Evolutionary conservation across 768 basidiomycete species (phyloP), one percentile per base, ranked within the genome.

Genomic region (Austroboletus eburneus): DNA sequence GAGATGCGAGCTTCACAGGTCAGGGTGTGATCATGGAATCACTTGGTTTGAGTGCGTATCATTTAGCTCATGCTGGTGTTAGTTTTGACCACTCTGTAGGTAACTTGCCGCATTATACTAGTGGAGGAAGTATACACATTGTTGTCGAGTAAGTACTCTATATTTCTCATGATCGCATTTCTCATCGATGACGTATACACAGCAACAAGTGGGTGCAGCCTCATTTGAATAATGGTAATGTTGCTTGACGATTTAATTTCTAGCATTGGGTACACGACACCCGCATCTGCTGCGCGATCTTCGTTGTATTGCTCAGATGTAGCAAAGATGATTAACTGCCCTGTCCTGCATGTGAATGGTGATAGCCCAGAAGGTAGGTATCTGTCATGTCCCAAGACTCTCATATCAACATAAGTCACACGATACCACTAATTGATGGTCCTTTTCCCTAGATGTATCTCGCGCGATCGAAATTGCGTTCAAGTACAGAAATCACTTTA

Each of bases 211-310:
- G 50, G 39, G 71, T 32, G 6, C 36, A 18, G 16, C 16, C 9
- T 25, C 46, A 18, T 22, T 40, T 21, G 23, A 22, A 37, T 22
- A 9, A 30, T 25, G 34, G 20, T 7, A 29, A 29, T 29, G 13
- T 7, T 16, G 9, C 34, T 21, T 60, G 10, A 57, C 23, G 22
- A n/a, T 13, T 39, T 25, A 42, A n/a, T 12, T 38, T 48, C 14
- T 56, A 94, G 87, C 55, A 90, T 95, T 48, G 92, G 92, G 20
- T 95, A 94, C 56, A 94, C 92, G 0, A 94, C 92, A 0, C 91
- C 91, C 0, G 87, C 90, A 0, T 82, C 87, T 0, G 79, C 77
- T 41, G 87, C 89, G 13, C 79, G 92, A 7, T 93, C 91, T 1
- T 91, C 87, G 0, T 59, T 88, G 27, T 96, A 96, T 59, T 92